These are phyloP conservation scores for Solanum lycopersicoides DNA, from an alignment of 257 asterid species.

Conservation along the genomic window DNA sequence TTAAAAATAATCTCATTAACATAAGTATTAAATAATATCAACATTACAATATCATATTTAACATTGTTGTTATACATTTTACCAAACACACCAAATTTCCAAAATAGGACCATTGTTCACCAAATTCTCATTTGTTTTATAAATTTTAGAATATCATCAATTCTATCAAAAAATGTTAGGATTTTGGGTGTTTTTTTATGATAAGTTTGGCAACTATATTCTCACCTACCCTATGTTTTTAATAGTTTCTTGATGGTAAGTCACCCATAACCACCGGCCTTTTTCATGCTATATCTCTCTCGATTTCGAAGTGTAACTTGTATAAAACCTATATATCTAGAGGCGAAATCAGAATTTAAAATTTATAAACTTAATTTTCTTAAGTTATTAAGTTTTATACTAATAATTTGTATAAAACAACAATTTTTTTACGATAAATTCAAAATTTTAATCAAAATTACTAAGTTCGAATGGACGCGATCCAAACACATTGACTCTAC, in stretches of 20 bases:
- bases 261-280: neutral
- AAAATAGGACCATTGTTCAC: neutral
- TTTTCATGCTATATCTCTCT: neutral
- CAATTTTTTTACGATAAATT: too few species aligned
- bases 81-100: neutral
- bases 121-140: neutral
- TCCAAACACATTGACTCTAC: neutral
- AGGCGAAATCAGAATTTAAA: neutral
- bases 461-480: too few species aligned
- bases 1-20: neutral
- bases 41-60: neutral
- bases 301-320: neutral
- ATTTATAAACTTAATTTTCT: too few species aligned
- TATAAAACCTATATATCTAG: neutral
- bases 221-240: neutral
- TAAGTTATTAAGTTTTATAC: too few species aligned
- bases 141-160: neutral
- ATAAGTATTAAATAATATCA: neutral
- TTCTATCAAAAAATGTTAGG: neutral
- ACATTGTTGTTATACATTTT: too few species aligned
- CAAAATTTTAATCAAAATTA: too few species aligned
- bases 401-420: too few species aligned
- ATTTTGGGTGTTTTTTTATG: neutral
- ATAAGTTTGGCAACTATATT: neutral
- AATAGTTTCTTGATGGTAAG: neutral